Evolutionary conservation across 306 rosid genomes (phyloP).

Genomic region (Cicer cuneatum): DNA sequence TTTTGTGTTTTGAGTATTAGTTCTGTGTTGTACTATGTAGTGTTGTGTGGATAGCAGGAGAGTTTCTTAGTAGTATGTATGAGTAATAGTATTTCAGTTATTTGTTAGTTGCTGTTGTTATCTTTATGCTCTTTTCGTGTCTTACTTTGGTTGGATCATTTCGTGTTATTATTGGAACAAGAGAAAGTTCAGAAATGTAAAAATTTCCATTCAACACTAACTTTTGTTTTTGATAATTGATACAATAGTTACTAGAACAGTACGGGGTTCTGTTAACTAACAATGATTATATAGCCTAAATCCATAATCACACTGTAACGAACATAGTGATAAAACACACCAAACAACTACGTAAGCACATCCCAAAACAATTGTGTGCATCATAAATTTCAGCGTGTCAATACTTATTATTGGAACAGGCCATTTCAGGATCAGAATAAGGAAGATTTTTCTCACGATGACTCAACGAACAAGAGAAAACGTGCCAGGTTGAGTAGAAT

Average conservation of each 20-base stretch:
- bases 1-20: not conserved
- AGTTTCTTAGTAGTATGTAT: constrained; percentile 9
- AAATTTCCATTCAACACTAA: not conserved
- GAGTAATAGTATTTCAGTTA: constrained; percentile 5
- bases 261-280: not conserved
- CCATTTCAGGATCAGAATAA: constrained; percentile 49
- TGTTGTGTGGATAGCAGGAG: constrained; percentile 10
- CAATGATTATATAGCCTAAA: constrained; percentile 18
- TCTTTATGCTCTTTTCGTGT: not conserved
- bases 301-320: not conserved
- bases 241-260: not conserved
- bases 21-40: constrained; percentile 6
- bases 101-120: constrained; percentile 19
- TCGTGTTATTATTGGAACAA: constrained; percentile 44
- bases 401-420: constrained; percentile 50
- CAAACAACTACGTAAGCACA: not conserved
- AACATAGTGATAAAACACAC: constrained; percentile 3
- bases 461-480: constrained; percentile 59
- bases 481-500: constrained; percentile 64
- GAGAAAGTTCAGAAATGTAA: not conserved
- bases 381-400: not conserved
- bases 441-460: constrained; percentile 44
- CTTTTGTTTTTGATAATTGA: constrained; percentile 4
- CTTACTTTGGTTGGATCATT: constrained; percentile 16
- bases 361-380: not conserved